Evolutionary conservation across 345 rosid species (phyloP), one percentile per base, ranked within the genome.

Genomic region (Arabis hirsuta): DNA sequence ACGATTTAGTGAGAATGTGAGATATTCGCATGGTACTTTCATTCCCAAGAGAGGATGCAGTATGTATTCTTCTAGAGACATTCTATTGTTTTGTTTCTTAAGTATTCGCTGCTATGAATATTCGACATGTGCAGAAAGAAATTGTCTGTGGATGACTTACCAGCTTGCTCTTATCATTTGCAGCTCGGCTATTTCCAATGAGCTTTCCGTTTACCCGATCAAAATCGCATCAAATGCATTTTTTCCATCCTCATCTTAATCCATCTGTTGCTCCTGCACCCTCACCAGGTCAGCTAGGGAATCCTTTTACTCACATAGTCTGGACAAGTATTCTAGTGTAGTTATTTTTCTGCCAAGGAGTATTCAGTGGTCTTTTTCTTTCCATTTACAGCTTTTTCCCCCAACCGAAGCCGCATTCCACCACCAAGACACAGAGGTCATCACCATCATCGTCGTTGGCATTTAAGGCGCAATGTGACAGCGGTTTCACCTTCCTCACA

Each of bases 401-500:
- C 91, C 50, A 71, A 60, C 58, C 86, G 90, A 44, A 65, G 62
- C 22, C 58, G 13, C 36, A 76, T 72, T 77, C 83, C 81, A 24
- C 59, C 64, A 43, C 84, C 78, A 68, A 85, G 79, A 67, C 84
- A 36, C 34, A 82, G 9, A 54, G 84, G 77, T 71, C 92, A 71
- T 58, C 86, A 82, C 76, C 93, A 12, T 81, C 90, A 48, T 79
- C 88, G 38, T 54, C 87, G 61, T 60, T 84, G 55, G 77, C 96
- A 71, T 64, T 62, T 68, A 59, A 85, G 79, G 75, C 88, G 89
- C 71, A 72, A n/a, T 65, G 79, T 39, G 24, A 72, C 77, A 67
- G 84, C 96, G 73, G 92, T 92, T 22, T 74, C 92, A 20, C 92
- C 98, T 78, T 81, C 88, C 7, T 81, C 85, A 42, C 86, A 74